Base-by-base conservation (phyloP, 2,329 filamentous ascomycete species). In the Scorias spongiosa region DNA sequence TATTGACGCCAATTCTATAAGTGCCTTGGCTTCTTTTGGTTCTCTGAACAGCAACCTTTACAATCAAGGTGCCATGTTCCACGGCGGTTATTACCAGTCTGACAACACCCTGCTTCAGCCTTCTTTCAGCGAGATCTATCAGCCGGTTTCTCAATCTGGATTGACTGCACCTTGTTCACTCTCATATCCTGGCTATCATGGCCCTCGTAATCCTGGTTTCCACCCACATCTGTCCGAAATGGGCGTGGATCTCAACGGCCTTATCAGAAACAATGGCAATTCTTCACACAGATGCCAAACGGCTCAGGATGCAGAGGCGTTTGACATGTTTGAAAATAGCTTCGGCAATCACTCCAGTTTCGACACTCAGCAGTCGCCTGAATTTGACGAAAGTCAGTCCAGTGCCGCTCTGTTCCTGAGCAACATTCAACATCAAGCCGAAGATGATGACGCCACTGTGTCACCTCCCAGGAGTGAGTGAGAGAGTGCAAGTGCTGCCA, bases 381-480 rank as follows among this genome's bases (percentile, higher is more conserved):
- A 42, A 11, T 34, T 15, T 15, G 28, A 42, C 39, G 44, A 39
- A 2, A 30, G 29, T 29, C 42, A 28, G 10, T 40, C 40, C 6
- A 28, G 17, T 20, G 44, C 44, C 20, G 42, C 42, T n/a, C 45
- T 47, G 17, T 59, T 61, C 48, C 42, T 57, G 18, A 52, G 49
- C 41, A 51, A 49, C 48, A 45, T 46, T 29, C 44, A 47, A n/a
- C 45, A 39, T 43, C 50, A 46, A 17, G 42, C 41, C 11, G 52
- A 51, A 9, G 57, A 57, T 37, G 53, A 56, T 11, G 56, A 60
- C 43, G 56, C 48, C 11, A 61, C 58, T 17, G 51, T 60, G 41
- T 60, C 58, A 9, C 52, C 54, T 15, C 46, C 53, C 14, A 42
- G 41, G 39, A 57, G 54, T 46, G 52, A 51, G 50, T 43, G 49